Percentiles rank a stretch among this genome's conserved stretches.
Evolutionary conservation across 345 rosid genomes (phyloP).

Genomic region (Salix suchowensis): DNA sequence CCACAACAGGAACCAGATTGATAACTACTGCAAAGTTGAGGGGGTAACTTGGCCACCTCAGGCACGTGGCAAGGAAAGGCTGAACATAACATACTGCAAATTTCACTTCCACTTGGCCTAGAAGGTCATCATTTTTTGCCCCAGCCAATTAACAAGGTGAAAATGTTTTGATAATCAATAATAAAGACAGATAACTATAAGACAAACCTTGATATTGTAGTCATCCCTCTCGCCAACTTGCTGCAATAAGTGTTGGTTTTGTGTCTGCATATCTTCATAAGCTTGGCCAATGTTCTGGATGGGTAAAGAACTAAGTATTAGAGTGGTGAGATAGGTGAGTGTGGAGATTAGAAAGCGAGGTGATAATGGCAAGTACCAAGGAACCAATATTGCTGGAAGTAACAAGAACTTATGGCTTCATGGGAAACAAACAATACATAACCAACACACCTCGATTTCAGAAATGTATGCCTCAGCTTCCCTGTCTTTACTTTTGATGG

Average conservation of each 20-base stretch:
- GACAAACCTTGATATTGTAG: constrained; percentile 80
- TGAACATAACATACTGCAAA: not conserved
- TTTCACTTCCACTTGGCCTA: not conserved
- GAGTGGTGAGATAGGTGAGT: not conserved
- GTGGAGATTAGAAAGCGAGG: not conserved
- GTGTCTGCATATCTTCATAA: constrained; percentile 93
- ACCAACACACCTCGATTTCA: constrained; percentile 71
- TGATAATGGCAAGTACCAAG: not conserved
- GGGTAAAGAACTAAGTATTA: constrained; percentile 4
- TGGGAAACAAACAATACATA: not conserved
- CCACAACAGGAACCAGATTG: not conserved
- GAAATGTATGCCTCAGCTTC: constrained; percentile 86
- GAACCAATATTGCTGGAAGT: constrained; percentile 2
- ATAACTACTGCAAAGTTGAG: not conserved
- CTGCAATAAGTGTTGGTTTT: constrained; percentile 79
- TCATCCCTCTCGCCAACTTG: constrained; percentile 89
- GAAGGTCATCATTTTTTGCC: not conserved
- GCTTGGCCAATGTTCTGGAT: constrained; percentile 91
- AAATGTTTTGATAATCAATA: not conserved
- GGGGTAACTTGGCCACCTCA: not conserved
- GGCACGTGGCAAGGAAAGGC: not conserved
- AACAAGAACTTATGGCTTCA: constrained; percentile 1
- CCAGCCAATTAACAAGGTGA: not conserved
- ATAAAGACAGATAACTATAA: constrained; percentile 2
- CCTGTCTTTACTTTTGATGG: constrained; percentile 68